phyloP scores from a whole-genome alignment of 768 basidiomycete species.

The Chalciporus piperatus region DNA sequence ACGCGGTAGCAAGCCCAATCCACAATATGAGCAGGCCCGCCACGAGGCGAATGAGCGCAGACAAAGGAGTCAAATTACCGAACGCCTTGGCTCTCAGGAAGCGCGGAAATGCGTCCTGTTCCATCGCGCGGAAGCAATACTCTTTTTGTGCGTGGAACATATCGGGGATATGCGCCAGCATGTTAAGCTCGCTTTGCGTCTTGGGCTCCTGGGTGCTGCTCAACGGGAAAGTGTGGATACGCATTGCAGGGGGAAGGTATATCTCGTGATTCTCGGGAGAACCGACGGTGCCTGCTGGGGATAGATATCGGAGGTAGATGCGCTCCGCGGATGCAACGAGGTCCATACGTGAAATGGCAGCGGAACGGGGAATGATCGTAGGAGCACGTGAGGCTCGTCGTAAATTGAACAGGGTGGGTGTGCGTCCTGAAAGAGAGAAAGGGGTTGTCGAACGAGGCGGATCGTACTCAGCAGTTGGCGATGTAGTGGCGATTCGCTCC shows the following conservation, averaged over 20 bases:
- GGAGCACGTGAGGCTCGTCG: constrained; percentile 86
- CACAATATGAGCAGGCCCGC: constrained; percentile 84
- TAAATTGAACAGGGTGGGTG: constrained; percentile 72
- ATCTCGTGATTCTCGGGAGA: constrained; percentile 94
- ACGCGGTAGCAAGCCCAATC: constrained; percentile 90
- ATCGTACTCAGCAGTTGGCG: constrained; percentile 46
- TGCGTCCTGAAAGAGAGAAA: constrained; percentile 72
- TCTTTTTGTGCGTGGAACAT: constrained; percentile 98
- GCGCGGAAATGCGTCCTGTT: constrained; percentile 90
- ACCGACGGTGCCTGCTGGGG: constrained; percentile 71
- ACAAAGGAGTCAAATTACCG: constrained; percentile 91
- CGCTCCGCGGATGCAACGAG: constrained; percentile 93
- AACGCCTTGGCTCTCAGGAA: constrained; percentile 98
- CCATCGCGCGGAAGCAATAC: constrained; percentile 94
- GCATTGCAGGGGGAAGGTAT: constrained; percentile 90
- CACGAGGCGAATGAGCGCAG: constrained; percentile 82
- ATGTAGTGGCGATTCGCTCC: constrained; percentile 43
- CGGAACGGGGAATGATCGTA: constrained; percentile 88
- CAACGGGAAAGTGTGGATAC: constrained; percentile 88
- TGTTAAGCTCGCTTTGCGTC: constrained; percentile 58
- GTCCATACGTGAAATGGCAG: constrained; percentile 87
- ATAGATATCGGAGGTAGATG: constrained; percentile 93
- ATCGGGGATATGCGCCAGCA: constrained; percentile 91
- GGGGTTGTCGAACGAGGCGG: constrained; percentile 72
- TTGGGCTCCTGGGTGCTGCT: constrained; percentile 71